Percentiles rank a stretch among this genome's conserved stretches.
phyloP scores from a whole-genome alignment of 805 yeast species.

The Yarrowia sp. region DNA sequence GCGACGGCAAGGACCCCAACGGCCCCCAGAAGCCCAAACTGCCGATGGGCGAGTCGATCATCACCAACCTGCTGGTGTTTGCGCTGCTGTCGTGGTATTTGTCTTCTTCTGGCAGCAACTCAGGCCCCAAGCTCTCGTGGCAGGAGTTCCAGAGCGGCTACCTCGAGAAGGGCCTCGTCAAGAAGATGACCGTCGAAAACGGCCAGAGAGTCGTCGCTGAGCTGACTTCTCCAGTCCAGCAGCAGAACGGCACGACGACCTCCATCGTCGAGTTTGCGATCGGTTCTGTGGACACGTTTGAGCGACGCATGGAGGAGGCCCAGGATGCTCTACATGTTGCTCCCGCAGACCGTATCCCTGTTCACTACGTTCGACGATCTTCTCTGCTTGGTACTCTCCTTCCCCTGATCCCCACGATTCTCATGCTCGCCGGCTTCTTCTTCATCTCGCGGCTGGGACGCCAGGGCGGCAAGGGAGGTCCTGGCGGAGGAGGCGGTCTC shows the following conservation, averaged over 20 bases:
- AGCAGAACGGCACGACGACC: conserved; percentile 48
- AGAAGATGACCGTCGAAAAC: conserved; percentile 71
- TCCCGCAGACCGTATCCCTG: conserved; percentile 70
- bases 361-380: conserved; percentile 71
- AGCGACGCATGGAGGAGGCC: conserved; percentile 69
- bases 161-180: conserved; percentile 74
- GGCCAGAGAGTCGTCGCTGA: conserved; percentile 71
- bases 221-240: conserved; percentile 48
- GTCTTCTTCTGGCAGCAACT: background rate
- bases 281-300: conserved; percentile 88
- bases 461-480: conserved; percentile 47
- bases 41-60: conserved; percentile 21
- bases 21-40: conserved; percentile 28
- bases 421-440: conserved; percentile 84
- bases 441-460: conserved; percentile 63
- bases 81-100: conserved; percentile 21
- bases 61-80: conserved; percentile 22
- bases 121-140: conserved; percentile 48
- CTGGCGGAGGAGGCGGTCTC: conserved; percentile 79
- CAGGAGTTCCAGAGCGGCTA: conserved; percentile 82
- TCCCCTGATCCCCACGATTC: conserved; percentile 82
- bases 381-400: conserved; percentile 59
- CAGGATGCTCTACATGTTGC: conserved; percentile 68
- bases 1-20: background rate
- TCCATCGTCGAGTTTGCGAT: conserved; percentile 60